These are phyloP conservation scores for Leucaena leucocephala DNA, from an alignment of 306 rosid species.

Conservation along the genomic window DNA sequence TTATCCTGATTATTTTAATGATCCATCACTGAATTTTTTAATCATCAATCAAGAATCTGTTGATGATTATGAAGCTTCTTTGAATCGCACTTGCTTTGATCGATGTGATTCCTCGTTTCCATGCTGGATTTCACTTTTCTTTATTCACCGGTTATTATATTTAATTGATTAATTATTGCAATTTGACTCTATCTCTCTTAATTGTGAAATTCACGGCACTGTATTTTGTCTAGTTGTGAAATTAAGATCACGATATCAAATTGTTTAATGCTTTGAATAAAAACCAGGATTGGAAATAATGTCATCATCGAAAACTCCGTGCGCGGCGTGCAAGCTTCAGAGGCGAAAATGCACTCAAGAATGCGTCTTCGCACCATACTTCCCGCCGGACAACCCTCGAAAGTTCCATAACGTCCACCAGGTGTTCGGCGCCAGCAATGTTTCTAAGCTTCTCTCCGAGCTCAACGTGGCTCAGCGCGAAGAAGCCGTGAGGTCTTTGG, in stretches of 20 bases:
- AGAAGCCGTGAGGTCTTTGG: conserved; percentile 76
- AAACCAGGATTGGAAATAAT: conserved; percentile 13
- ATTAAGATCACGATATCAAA: not conserved
- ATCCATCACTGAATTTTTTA: not conserved
- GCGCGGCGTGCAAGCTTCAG: conserved; percentile 76
- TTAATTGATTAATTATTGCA: not conserved
- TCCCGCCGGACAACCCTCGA: conserved; percentile 74
- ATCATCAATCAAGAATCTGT: not conserved
- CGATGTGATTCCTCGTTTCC: conserved; percentile 10
- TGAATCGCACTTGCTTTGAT: not conserved
- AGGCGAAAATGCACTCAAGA: conserved; percentile 79
- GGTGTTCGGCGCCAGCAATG: conserved; percentile 83
- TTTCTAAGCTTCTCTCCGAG: conserved; percentile 66
- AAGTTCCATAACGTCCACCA: conserved; percentile 66
- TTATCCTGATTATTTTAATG: conserved; percentile 2
- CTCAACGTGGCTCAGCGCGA: conserved; percentile 54
- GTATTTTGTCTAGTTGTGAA: not conserved
- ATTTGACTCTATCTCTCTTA: not conserved
- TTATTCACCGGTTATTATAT: not conserved
- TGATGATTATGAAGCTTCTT: conserved; percentile 1
- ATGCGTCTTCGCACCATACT: conserved; percentile 79
- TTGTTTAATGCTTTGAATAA: not conserved
- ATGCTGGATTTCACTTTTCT: not conserved
- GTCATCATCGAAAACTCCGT: conserved; percentile 63
- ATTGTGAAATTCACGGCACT: not conserved